phyloP scores from a whole-genome alignment of 2,329 filamentous ascomycete species.

The Ascochyta lentis region DNA sequence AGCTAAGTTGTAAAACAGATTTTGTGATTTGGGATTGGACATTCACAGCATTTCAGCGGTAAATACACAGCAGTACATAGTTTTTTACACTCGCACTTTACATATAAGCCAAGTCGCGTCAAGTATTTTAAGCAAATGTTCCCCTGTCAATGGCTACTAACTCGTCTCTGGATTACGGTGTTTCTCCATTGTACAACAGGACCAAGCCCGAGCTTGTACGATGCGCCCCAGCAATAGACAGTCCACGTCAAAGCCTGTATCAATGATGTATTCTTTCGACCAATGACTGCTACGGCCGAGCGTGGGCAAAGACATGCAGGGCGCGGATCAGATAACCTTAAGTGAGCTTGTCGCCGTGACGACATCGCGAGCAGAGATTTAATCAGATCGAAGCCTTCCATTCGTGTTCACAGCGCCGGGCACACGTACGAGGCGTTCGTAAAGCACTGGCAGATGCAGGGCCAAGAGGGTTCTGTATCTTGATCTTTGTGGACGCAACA shows the following conservation, averaged over 20 bases:
- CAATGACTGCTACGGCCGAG: constrained; percentile 1
- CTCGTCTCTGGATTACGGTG: not conserved
- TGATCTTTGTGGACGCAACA: constrained; percentile 21
- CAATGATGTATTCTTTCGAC: not conserved
- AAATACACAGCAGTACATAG: not conserved
- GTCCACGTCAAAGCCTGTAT: constrained; percentile 18
- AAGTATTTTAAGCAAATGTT: not conserved
- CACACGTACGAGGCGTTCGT: constrained; percentile 18
- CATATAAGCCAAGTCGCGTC: not conserved
- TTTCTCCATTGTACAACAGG: not conserved
- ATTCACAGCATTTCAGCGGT: constrained; percentile 5
- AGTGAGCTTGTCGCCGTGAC: constrained; percentile 22
- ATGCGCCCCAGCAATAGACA: constrained; percentile 1
- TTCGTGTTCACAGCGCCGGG: not conserved
- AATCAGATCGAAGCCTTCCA: constrained; percentile 23
- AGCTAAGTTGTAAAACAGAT: constrained; percentile 36
- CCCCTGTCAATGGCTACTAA: not conserved
- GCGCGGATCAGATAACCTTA: constrained; percentile 46
- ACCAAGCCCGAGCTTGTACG: not conserved
- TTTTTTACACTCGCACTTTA: not conserved
- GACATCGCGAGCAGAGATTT: constrained; percentile 19
- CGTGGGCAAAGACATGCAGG: constrained; percentile 24
- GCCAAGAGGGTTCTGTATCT: not conserved
- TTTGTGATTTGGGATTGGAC: not conserved
- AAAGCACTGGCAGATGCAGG: constrained; percentile 12